phyloP scores from a whole-genome alignment of 148 eudicot species.

The Suaeda aralocaspica region DNA sequence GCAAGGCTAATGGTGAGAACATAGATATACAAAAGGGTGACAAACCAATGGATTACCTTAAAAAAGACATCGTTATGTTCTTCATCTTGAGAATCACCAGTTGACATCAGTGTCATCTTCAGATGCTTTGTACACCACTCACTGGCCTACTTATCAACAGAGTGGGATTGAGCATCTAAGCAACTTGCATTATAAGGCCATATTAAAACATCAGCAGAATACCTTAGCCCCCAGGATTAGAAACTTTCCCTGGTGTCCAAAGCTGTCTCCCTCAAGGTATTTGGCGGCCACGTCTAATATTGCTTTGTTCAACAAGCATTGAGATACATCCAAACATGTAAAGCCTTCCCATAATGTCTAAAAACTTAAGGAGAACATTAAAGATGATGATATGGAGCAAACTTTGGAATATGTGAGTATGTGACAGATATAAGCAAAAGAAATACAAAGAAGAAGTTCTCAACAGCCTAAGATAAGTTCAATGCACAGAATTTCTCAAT shows the following conservation, averaged over 20 bases:
- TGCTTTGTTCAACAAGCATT: slow-evolving; percentile 86
- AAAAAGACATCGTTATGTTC: slow-evolving; percentile 62
- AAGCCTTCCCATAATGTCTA: slow-evolving; percentile 92
- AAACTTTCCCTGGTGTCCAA: slow-evolving; percentile 47
- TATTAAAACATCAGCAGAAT: slow-evolving; percentile 16
- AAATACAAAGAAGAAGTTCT: background rate
- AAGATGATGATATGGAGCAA: background rate
- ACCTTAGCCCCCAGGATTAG: slow-evolving; percentile 71
- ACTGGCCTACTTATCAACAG: slow-evolving; percentile 48
- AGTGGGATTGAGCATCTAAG: background rate
- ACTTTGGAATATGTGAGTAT: slow-evolving; percentile 3
- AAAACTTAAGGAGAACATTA: slow-evolving; percentile 36
- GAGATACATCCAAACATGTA: slow-evolving; percentile 85
- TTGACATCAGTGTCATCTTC: slow-evolving; percentile 78
- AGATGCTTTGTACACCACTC: slow-evolving; percentile 88
- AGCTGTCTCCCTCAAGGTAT: slow-evolving; percentile 48
- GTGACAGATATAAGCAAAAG: slow-evolving; percentile 6
- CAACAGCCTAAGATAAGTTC: background rate
- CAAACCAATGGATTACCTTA: slow-evolving; percentile 42
- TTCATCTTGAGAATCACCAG: slow-evolving; percentile 77
- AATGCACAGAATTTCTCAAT: background rate
- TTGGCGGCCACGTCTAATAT: slow-evolving; percentile 63
- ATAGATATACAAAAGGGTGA: background rate
- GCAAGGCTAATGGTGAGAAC: background rate
- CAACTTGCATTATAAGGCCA: background rate